Base-by-base conservation (phyloP, 2,329 filamentous ascomycete genomes). In the Fusarium hainanense region DNA sequence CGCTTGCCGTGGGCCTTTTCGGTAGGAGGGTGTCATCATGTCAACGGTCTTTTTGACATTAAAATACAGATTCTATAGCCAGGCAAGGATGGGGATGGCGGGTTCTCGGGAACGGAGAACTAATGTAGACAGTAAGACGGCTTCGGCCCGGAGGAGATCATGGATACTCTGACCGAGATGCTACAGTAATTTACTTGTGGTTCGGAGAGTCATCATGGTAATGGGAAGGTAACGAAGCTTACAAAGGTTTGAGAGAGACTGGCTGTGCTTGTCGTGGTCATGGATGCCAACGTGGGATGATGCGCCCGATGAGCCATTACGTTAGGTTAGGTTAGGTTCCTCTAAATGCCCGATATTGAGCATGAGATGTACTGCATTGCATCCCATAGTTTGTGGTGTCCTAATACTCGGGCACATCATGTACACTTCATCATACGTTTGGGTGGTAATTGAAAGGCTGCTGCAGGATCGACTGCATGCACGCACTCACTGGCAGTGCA, bases 241-340 rank as follows among this genome's bases (percentile, higher is more conserved):
- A n/a, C 34, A n/a, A 37, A 37, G 34, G 34, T 37, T 37, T 37
- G 18, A 4, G 10, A 37, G 34, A 37, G 34, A 37, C 34, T 37
- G 34, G 12, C 34, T 37, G 34, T 37, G 32, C 18, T 37, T 18
- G 34, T 12, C 34, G n/a, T 37, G 34, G 18, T 37, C 10, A 37
- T n/a, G 34, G 18, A 37, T n/a, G 34, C 20, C 49, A 46, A 34
- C 57, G 71, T 69, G 71, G 71, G 71, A 74, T 72, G 64, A 43
- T 61, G 34, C 44, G 43, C 42, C 56, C 42, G 52, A 28, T 7
- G 40, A 51, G 18, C 21, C 49, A 46, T 47, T 70, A 68, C 57
- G 63, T 72, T 37, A 7, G 34, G 34, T 37, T 18, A 6, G 32
- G 32, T 37, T n/a, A 37, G 34, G 34, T 37, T 37, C 18, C 34